phyloP scores from a whole-genome alignment of 2,329 filamentous ascomycete genomes.

The Cladosporium sp. region DNA sequence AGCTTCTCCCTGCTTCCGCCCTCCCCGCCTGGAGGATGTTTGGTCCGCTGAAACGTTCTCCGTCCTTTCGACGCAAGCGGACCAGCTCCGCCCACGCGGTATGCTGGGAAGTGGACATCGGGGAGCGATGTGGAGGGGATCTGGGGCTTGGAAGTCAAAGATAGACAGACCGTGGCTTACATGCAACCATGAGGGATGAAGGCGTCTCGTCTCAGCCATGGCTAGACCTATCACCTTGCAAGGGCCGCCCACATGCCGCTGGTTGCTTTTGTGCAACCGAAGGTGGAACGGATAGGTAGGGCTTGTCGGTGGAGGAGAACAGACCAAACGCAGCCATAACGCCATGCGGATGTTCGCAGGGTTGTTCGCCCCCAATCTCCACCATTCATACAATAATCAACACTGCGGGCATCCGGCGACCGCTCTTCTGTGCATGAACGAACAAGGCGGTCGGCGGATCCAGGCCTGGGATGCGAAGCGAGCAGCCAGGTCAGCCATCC shows the following conservation, averaged over 20 bases:
- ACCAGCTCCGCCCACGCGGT: neutral
- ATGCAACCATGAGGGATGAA: neutral
- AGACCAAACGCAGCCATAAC: neutral
- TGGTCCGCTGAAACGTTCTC: constrained; percentile 1
- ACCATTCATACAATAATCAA: neutral
- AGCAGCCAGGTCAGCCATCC: constrained; percentile 4
- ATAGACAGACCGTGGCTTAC: neutral
- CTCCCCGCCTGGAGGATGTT: constrained; percentile 1
- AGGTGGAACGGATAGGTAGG: neutral
- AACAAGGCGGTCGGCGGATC: neutral
- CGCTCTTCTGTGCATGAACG: constrained; percentile 13
- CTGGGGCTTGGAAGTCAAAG: constrained; percentile 2
- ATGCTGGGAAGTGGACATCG: neutral
- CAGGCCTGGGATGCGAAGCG: constrained; percentile 6
- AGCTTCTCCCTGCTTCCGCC: constrained; percentile 6
- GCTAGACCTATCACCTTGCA: neutral
- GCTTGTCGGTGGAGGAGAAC: neutral
- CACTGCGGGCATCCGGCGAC: constrained; percentile 10
- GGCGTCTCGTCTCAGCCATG: neutral
- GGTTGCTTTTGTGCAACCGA: neutral
- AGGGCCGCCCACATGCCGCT: constrained; percentile 13
- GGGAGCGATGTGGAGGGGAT: constrained; percentile 3
- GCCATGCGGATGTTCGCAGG: neutral
- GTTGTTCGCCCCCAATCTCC: no score
- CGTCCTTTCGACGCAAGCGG: neutral